Evolutionary conservation across 371 early-diverging fungal genomes (phyloP).

Genomic region (Mucor lusitanicus): DNA sequence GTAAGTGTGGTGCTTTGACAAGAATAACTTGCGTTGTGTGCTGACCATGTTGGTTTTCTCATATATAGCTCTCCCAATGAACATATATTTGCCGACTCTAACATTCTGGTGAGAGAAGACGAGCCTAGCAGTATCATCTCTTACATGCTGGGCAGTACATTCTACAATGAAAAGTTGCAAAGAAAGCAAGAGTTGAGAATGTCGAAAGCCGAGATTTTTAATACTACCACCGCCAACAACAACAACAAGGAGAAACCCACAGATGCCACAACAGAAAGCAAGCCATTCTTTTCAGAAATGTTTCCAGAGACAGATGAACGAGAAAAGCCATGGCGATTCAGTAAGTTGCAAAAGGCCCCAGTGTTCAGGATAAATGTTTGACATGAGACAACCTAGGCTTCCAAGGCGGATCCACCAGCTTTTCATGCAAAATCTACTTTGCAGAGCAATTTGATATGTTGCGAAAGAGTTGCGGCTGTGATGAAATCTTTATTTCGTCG

Average conservation of each 20-base stretch:
- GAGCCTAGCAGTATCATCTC: slow-evolving; percentile 95
- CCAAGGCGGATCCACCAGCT: slow-evolving; percentile 72
- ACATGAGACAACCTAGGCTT: slow-evolving; percentile 41
- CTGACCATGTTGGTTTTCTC: too few species aligned
- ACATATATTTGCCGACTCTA: slow-evolving; percentile 84
- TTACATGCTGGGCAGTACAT: slow-evolving; percentile 64
- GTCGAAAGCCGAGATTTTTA: slow-evolving; percentile 19
- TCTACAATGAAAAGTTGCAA: slow-evolving; percentile 43
- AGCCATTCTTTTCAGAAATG: slow-evolving; percentile 23
- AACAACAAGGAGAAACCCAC: slow-evolving; percentile 8
- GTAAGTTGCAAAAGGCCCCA: slow-evolving; percentile 7
- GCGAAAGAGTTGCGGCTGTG: slow-evolving; percentile 81
- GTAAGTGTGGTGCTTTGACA: slow-evolving; percentile 40
- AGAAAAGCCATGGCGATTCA: slow-evolving; percentile 27
- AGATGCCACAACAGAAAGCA: slow-evolving; percentile 1
- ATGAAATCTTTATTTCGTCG: slow-evolving; percentile 81
- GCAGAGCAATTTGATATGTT: slow-evolving; percentile 93
- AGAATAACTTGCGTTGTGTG: too few species aligned
- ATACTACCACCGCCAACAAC: too few species aligned
- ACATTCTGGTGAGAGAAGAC: slow-evolving; percentile 86
- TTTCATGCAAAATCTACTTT: slow-evolving; percentile 89
- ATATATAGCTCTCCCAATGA: slow-evolving; percentile 70
- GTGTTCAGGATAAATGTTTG: too few species aligned
- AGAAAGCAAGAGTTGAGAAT: slow-evolving; percentile 34
- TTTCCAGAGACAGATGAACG: slow-evolving; percentile 31